Evolutionary conservation across 331 rosid species (phyloP).

Genomic region (Rhamnella rubrinervis): DNA sequence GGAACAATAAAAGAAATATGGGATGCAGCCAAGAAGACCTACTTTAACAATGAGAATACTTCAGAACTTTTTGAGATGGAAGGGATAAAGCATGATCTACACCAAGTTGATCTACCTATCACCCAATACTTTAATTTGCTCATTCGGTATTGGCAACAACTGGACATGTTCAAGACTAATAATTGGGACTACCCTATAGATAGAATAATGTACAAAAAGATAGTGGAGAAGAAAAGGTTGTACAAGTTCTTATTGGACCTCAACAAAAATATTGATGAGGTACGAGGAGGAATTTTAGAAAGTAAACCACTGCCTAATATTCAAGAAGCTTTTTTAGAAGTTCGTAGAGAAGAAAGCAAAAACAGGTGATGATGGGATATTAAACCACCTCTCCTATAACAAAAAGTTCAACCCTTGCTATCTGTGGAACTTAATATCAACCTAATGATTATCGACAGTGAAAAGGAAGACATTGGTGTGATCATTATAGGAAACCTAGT

Average conservation of each 20-base stretch:
- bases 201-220: neutral
- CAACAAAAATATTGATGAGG: neutral
- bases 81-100: neutral
- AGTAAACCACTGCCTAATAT: neutral
- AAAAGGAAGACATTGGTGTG: too few species aligned
- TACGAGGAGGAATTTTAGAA: neutral
- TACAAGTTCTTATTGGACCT: neutral
- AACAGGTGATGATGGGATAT: too few species aligned
- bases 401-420: too few species aligned
- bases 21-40: neutral
- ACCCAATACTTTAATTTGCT: neutral
- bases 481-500: too few species aligned
- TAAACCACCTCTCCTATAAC: too few species aligned
- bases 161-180: neutral
- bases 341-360: neutral
- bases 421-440: too few species aligned
- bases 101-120: neutral
- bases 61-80: neutral
- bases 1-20: too few species aligned
- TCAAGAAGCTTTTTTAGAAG: neutral
- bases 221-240: neutral
- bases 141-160: neutral
- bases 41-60: neutral
- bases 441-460: too few species aligned
- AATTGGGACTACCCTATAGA: neutral